phyloP scores from a whole-genome alignment of 2,329 filamentous ascomycete genomes.

The Fusarium brachygibbosum region DNA sequence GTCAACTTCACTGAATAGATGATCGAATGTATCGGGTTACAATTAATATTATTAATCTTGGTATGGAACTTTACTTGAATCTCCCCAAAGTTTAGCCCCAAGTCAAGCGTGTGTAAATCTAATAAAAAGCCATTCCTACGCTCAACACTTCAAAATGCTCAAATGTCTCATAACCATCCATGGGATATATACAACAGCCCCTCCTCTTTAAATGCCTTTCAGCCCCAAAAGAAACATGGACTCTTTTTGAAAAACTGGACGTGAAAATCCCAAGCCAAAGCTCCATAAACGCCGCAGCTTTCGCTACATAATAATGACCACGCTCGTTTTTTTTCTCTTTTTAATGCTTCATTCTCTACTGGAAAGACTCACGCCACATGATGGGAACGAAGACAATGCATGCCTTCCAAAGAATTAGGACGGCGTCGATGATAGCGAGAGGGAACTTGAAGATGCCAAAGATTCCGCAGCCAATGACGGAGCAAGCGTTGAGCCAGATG shows the following conservation, averaged over 20 bases:
- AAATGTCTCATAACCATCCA: constrained; percentile 43
- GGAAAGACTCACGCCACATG: constrained; percentile 74
- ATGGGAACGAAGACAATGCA: constrained; percentile 87
- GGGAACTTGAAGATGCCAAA: constrained; percentile 64
- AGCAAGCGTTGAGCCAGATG: constrained; percentile 74
- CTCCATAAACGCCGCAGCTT: constrained; percentile 44
- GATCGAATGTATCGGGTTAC: constrained; percentile 10
- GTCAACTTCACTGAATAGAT: background rate
- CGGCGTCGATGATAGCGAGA: constrained; percentile 72
- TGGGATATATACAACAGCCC: constrained; percentile 14
- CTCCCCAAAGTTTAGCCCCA: constrained; percentile 8
- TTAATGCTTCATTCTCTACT: constrained; percentile 20
- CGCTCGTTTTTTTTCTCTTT: constrained; percentile 5
- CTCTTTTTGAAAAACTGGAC: constrained; percentile 24
- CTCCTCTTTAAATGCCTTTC: constrained; percentile 1
- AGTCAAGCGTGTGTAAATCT: constrained; percentile 20
- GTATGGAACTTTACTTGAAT: constrained; percentile 21
- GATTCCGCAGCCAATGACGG: constrained; percentile 55
- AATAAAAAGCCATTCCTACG: constrained; percentile 32
- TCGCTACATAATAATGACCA: constrained; percentile 22
- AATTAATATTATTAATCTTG: constrained; percentile 48
- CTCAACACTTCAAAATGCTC: constrained; percentile 37
- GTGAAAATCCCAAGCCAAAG: constrained; percentile 37
- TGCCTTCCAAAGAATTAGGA: constrained; percentile 83
- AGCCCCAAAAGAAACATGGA: constrained; percentile 8